phyloP scores from a whole-genome alignment of 148 eudicot species.

The Amaranthus cruentus region DNA sequence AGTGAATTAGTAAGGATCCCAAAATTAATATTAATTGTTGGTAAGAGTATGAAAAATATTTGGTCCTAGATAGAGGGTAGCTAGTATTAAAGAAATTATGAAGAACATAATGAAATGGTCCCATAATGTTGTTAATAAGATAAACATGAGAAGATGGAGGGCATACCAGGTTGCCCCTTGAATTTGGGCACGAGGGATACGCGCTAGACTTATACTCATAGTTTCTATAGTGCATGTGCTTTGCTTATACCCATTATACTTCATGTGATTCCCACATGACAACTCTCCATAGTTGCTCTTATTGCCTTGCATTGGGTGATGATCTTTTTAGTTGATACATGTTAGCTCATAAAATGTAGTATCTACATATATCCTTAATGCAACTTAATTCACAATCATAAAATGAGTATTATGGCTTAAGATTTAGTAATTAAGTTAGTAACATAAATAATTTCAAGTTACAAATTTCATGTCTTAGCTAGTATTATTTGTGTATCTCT shows the following conservation, averaged over 20 bases:
- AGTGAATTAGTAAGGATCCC: not conserved
- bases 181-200: constrained; percentile 33
- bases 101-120: constrained; percentile 11
- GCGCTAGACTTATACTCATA: constrained; percentile 34
- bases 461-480: too few relatives aligned
- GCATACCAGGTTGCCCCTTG: constrained; percentile 39
- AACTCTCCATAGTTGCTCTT: constrained; percentile 13
- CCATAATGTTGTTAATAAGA: constrained; percentile 12
- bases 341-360: not conserved
- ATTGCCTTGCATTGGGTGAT: not conserved
- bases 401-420: too few relatives aligned
- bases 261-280: constrained; percentile 60
- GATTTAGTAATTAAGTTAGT: too few relatives aligned
- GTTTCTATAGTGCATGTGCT: constrained; percentile 39
- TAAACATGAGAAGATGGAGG: constrained; percentile 26
- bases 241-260: constrained; percentile 15
- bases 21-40: not conserved
- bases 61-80: not conserved
- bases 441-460: too few relatives aligned
- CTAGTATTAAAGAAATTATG: not conserved
- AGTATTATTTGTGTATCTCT: too few relatives aligned
- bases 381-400: too few relatives aligned
- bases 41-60: not conserved
- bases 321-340: not conserved
- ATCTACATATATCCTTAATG: too few relatives aligned